Evolutionary conservation across 805 yeast genomes (phyloP).

Genomic region (Nakazawaea ernobii): DNA sequence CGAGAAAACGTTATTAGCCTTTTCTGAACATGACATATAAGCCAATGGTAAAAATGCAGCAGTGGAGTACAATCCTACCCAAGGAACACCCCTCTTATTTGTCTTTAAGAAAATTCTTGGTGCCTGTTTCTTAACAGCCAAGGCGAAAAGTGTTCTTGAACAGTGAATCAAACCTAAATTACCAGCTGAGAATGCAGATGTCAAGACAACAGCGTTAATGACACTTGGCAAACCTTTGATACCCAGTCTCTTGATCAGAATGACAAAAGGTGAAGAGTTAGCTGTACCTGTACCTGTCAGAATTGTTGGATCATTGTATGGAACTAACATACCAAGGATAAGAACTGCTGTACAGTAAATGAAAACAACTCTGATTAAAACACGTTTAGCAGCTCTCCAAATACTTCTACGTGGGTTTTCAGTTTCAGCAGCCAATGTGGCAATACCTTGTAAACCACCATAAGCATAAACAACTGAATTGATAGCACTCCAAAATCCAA

Average conservation of each 20-base stretch:
- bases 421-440: constrained; percentile 50
- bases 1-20: constrained; percentile 22
- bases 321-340: constrained; percentile 48
- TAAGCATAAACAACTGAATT: constrained; percentile 72
- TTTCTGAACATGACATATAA: constrained; percentile 24
- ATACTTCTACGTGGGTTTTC: constrained; percentile 45
- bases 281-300: constrained; percentile 15
- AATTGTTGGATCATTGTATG: constrained; percentile 36
- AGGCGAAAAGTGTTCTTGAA: constrained; percentile 29
- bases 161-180: constrained; percentile 25
- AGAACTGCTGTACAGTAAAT: constrained; percentile 47
- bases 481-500: constrained; percentile 24
- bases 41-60: constrained; percentile 31
- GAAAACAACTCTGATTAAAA: constrained; percentile 44
- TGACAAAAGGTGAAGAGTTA: constrained; percentile 33
- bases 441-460: constrained; percentile 66
- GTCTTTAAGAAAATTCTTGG: constrained; percentile 29
- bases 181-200: constrained; percentile 35
- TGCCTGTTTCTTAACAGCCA: constrained; percentile 32
- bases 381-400: constrained; percentile 47
- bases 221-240: constrained; percentile 30
- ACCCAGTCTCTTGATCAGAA: constrained; percentile 29
- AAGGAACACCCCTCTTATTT: constrained; percentile 29
- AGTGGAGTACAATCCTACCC: constrained; percentile 21
- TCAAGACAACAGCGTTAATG: constrained; percentile 32